A percentile compares a stretch with the other conserved stretches of the same genome.
Evolutionary conservation across 2,329 filamentous ascomycete species (phyloP).

Genomic region (Ilyonectria mors-panacis): DNA sequence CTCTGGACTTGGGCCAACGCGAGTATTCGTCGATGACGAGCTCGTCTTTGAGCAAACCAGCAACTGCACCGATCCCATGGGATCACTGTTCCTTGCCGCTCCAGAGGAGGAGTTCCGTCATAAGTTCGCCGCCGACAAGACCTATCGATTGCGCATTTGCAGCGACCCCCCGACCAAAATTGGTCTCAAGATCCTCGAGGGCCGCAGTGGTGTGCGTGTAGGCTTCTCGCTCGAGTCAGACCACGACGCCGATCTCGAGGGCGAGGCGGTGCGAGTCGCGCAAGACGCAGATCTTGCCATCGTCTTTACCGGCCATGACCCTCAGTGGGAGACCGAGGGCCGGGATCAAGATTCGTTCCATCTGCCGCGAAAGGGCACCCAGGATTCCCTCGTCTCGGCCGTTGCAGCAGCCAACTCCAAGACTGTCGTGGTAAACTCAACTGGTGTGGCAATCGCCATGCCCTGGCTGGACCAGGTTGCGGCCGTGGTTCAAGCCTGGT

Average conservation of each 20-base stretch:
- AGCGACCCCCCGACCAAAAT: conserved; percentile 49
- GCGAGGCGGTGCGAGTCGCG: conserved; percentile 69
- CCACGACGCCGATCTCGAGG: conserved; percentile 52
- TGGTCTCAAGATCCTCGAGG: conserved; percentile 48
- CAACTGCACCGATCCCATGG: conserved; percentile 50
- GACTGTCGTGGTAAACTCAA: conserved; percentile 74
- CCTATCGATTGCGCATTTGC: conserved; percentile 48
- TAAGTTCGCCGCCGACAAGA: conserved; percentile 41
- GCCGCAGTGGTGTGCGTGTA: conserved; percentile 47
- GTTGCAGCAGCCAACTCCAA: conserved; percentile 71
- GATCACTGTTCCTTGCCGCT: conserved; percentile 46
- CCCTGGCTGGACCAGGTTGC: conserved; percentile 68
- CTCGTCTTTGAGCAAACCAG: conserved; percentile 47
- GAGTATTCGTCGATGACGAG: conserved; percentile 46
- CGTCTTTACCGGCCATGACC: conserved; percentile 70
- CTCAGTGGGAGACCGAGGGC: conserved; percentile 62
- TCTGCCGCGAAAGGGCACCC: conserved; percentile 65
- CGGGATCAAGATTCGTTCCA: conserved; percentile 81
- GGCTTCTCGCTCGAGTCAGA: conserved; percentile 50
- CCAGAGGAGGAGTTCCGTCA: conserved; percentile 46
- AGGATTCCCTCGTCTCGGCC: conserved; percentile 71
- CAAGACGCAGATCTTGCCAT: conserved; percentile 72
- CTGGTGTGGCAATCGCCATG: conserved; percentile 72
- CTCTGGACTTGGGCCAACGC: conserved; percentile 47
- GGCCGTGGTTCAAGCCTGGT: conserved; percentile 76